Conservation (phyloP, 768 basidiomycete genomes). For the Suillus weaverae region DNA sequence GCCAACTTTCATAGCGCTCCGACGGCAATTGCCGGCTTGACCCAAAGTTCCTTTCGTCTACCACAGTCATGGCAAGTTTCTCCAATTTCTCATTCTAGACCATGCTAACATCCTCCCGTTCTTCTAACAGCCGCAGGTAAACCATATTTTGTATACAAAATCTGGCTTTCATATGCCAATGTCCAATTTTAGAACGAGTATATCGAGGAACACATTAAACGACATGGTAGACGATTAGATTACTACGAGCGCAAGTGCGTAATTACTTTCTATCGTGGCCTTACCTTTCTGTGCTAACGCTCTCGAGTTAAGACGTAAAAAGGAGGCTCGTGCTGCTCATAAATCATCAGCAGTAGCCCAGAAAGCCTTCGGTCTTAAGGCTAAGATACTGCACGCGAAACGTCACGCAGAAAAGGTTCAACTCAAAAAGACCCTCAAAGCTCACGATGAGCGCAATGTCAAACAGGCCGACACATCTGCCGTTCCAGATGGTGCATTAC, state of each 20-base stretch:
- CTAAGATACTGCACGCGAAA: slow-evolving; percentile 95
- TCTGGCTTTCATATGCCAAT: slow-evolving; percentile 10
- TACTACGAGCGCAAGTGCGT: slow-evolving; percentile 92
- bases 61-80: slow-evolving; percentile 29
- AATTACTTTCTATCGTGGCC: background rate
- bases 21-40: slow-evolving; percentile 29
- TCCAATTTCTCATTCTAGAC: background rate
- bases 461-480: slow-evolving; percentile 87
- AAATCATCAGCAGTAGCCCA: slow-evolving; percentile 82
- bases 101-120: slow-evolving; percentile 15
- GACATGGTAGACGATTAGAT: slow-evolving; percentile 94
- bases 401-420: slow-evolving; percentile 97
- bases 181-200: slow-evolving; percentile 80
- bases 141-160: background rate
- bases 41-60: slow-evolving; percentile 3
- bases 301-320: slow-evolving; percentile 62
- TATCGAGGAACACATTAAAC: slow-evolving; percentile 98
- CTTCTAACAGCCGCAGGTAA: slow-evolving; percentile 64
- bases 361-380: slow-evolving; percentile 94
- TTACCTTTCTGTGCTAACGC: background rate
- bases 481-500: slow-evolving; percentile 87
- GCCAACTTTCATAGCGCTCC: background rate
- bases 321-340: slow-evolving; percentile 76
- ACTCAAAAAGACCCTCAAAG: slow-evolving; percentile 99
- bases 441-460: slow-evolving; percentile 97